A percentile compares a stretch with the other conserved stretches of the same genome.
These are phyloP conservation scores for Polytrichum formosum DNA, from an alignment of 225 moss, liverwort and hornwort species.

Conservation along the genomic window DNA sequence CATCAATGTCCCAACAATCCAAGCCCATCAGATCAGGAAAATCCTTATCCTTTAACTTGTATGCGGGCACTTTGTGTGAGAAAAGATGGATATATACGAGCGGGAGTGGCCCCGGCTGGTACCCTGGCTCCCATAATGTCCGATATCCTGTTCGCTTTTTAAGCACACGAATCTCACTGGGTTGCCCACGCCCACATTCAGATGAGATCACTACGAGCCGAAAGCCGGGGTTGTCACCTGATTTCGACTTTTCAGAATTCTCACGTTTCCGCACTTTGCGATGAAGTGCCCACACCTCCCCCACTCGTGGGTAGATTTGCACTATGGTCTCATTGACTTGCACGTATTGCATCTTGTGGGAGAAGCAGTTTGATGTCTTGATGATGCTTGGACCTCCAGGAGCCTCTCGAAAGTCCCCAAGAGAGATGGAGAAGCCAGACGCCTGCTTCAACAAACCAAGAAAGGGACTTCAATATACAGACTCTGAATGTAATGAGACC, in stretches of 20 bases:
- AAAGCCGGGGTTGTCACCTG: conserved; percentile 14
- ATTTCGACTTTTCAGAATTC: conserved; percentile 11
- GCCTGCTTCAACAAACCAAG: conserved; percentile 4
- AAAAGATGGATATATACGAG: conserved; percentile 24
- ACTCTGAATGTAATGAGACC: background rate
- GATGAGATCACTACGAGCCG: conserved; percentile 42
- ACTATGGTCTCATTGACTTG: conserved; percentile 12
- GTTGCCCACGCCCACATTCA: conserved; percentile 18
- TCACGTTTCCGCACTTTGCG: conserved; percentile 18
- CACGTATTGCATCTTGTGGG: conserved; percentile 41
- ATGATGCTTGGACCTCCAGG: conserved; percentile 19
- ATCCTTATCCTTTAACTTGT: conserved; percentile 37
- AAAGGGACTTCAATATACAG: background rate
- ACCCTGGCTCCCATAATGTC: conserved; percentile 54
- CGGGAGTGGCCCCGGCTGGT: conserved; percentile 25
- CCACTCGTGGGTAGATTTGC: conserved; percentile 38
- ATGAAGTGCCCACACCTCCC: conserved; percentile 59
- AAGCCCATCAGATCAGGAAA: conserved; percentile 25
- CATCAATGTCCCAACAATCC: conserved; percentile 65
- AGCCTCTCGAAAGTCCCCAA: conserved; percentile 40
- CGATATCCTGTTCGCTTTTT: conserved; percentile 47
- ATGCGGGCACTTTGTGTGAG: conserved; percentile 54
- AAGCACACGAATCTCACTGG: conserved; percentile 31
- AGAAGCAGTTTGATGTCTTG: conserved; percentile 35
- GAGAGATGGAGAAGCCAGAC: conserved; percentile 1